Base-by-base conservation (phyloP, 208 protist species). In the Strigomonas oncopelti region DNA sequence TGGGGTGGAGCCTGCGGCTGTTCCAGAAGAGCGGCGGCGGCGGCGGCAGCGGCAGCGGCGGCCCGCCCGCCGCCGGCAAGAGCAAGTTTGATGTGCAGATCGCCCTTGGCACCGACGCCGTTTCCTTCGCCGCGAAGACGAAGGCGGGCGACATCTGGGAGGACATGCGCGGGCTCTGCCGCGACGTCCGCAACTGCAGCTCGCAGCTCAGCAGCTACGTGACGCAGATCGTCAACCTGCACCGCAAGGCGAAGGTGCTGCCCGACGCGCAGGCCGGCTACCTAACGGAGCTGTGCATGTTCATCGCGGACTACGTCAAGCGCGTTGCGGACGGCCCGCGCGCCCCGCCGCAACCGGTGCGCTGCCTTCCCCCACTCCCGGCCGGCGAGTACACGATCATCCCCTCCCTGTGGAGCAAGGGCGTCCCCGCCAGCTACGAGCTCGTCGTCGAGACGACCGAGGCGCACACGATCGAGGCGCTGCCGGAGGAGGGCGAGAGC, bases 311-410 rank as follows among this genome's bases (percentile, higher is more conserved):
- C 34, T 83, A 83, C 53, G 71, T 80, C 22, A 74, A 83, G 65
- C 66, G 59, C 56, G 57, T 71, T 18, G 74, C 80, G 27, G 57
- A 61, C 28, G 63, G 38, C 16, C 69, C 77, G 36, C 73, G 67
- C 22, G 46, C 60, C 18, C 27, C 61, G 46, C 75, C 59, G 61
- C 64, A 61, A 27, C 75, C 69, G 29, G 68, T 58, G 64, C 65
- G 51, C 68, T 61, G 56, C 38, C 65, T 83, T 42, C 68, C 75
- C 1, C 78, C 75, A 22, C 67, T 94, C 24, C 85, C 88, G 13
- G 71, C 79, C 0, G 88, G 88, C 20, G 82, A 91, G 36, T 94
- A 94, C 74, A 77, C 80, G 5, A 65, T 94, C 46, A 74, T 90
- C 34, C 76, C 82, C 0, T 79, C 75, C 18, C 73, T 87, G 34